These are phyloP conservation scores for Arctostaphylos glauca DNA, from an alignment of 148 eudicot species.

Conservation along the genomic window DNA sequence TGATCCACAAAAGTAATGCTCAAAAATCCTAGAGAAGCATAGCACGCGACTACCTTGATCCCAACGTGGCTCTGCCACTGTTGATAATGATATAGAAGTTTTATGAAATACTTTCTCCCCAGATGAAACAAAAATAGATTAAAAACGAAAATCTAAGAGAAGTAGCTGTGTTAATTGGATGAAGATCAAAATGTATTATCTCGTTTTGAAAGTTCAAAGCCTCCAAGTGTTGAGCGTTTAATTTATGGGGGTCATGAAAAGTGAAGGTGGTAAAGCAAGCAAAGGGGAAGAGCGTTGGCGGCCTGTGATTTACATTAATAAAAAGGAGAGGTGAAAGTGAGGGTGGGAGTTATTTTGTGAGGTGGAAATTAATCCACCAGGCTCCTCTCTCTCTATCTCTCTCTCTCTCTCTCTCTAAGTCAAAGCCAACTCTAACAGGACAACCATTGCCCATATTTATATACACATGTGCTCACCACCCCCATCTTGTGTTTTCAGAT, in stretches of 20 bases:
- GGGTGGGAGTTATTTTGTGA: conserved; percentile 38
- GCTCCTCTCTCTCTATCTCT: conserved; percentile 32
- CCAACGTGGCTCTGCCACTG: no score
- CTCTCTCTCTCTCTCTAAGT: conserved; percentile 13
- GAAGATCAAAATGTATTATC: neutral
- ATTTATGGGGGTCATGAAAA: conserved; percentile 53
- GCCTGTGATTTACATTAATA: conserved; percentile 68
- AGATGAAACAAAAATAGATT: no score
- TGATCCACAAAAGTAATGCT: no score
- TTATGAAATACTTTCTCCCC: no score
- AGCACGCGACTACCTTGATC: no score
- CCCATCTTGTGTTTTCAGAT: conserved; percentile 5
- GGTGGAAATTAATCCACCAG: conserved; percentile 40
- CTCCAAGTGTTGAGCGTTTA: conserved; percentile 17
- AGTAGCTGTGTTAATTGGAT: neutral
- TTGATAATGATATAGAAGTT: no score
- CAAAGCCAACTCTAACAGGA: conserved; percentile 23
- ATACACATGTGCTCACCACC: neutral
- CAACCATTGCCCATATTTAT: conserved; percentile 19
- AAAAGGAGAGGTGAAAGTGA: conserved; percentile 23
- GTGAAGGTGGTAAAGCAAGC: conserved; percentile 31
- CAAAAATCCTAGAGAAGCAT: no score
- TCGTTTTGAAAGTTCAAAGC: conserved; percentile 26
- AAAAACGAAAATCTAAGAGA: neutral
- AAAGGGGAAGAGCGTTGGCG: conserved; percentile 35